Conservation (phyloP, 306 rosid genomes). For the Quercus cerris region DNA sequence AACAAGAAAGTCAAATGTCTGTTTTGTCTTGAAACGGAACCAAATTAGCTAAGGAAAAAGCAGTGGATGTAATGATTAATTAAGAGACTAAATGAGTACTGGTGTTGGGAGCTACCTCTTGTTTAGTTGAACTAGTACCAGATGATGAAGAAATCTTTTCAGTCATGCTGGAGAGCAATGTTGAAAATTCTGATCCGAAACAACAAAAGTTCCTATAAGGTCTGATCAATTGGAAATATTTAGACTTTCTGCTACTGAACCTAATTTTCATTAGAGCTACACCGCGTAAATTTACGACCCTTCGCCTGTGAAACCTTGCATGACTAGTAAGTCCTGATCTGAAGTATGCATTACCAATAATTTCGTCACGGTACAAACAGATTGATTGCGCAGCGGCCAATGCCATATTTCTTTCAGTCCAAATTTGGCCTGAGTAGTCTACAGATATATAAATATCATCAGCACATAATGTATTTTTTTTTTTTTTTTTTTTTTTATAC, state of each 20-base stretch:
- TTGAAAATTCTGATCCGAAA: conserved; percentile 31
- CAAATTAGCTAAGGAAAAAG: neutral
- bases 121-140: conserved; percentile 17
- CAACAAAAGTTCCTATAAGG: conserved; percentile 22
- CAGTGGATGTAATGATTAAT: neutral
- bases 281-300: conserved; percentile 29
- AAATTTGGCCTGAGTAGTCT: conserved; percentile 24
- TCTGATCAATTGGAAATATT: conserved; percentile 21
- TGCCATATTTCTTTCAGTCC: conserved; percentile 19
- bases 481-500: neutral
- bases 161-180: conserved; percentile 23
- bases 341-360: conserved; percentile 21
- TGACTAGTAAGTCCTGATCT: conserved; percentile 30
- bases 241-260: conserved; percentile 38
- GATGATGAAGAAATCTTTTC: conserved; percentile 24
- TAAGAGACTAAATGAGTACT: conserved; percentile 1
- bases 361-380: conserved; percentile 26
- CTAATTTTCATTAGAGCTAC: conserved; percentile 35
- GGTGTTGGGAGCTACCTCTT: conserved; percentile 35
- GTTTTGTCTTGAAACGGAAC: conserved; percentile 21
- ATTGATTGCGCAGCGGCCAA: conserved; percentile 39
- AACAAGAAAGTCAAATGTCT: conserved; percentile 20
- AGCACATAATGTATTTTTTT: neutral
- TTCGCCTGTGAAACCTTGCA: conserved; percentile 34
- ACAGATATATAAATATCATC: neutral